Conservation (phyloP, 306 rosid species). For the Dryas octopetala region DNA sequence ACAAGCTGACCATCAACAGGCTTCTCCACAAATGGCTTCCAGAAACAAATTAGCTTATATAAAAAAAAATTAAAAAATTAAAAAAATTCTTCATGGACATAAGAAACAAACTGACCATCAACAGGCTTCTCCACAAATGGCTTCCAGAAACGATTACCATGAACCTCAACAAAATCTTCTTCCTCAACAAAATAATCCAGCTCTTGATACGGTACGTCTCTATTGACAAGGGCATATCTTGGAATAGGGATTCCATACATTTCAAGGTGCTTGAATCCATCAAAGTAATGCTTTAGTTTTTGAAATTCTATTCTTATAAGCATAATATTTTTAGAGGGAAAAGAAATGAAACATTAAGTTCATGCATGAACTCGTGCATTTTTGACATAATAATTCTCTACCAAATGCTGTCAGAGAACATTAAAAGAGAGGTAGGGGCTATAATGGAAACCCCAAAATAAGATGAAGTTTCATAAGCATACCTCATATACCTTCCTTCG, state of each 20-base stretch:
- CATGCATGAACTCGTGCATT: background rate
- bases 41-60: constrained; percentile 50
- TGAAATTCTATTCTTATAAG: constrained; percentile 20
- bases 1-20: constrained; percentile 83
- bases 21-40: constrained; percentile 98
- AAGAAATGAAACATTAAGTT: constrained; percentile 21
- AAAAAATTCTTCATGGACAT: constrained; percentile 3
- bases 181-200: constrained; percentile 88
- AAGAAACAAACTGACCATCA: constrained; percentile 65
- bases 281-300: constrained; percentile 32
- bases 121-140: constrained; percentile 99
- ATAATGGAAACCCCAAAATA: constrained; percentile 6
- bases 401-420: background rate
- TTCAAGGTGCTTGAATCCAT: constrained; percentile 72
- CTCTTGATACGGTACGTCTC: constrained; percentile 75
- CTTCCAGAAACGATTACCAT: constrained; percentile 81
- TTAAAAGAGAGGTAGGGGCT: background rate
- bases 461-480: constrained; percentile 20
- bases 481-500: constrained; percentile 94
- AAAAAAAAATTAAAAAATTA: constrained; percentile 6
- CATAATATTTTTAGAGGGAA: constrained; percentile 22
- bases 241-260: constrained; percentile 86
- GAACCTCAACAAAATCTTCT: constrained; percentile 96
- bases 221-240: constrained; percentile 86
- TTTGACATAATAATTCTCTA: background rate